Evolutionary conservation across 495 filamentous ascomycete genomes (phyloP), one percentile per base, ranked within the genome.

Genomic region (Pseudevernia furfuracea): DNA sequence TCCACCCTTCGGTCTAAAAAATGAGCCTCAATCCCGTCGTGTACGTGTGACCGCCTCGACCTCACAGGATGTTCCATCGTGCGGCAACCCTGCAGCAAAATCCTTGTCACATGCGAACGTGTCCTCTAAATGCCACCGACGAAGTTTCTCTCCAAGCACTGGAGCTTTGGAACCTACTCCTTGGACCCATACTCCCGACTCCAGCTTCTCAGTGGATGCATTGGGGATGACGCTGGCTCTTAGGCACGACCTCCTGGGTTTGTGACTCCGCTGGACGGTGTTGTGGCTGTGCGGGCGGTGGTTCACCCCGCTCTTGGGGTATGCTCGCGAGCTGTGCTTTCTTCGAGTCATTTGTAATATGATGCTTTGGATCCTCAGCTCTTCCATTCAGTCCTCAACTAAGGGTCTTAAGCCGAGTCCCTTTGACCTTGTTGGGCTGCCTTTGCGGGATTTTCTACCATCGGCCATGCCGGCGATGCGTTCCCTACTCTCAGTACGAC

Each of bases 391-490:
- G 58, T 68, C 62, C 21, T 68, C 62, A 14, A 37, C 58, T 41
- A 60, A 48, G 32, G 62, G 49, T 36, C 28, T 64, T 52, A 68
- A 60, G n/a, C 53, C 39, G 48, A 63, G 39, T 25, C 48, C 44
- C 39, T 65, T 68, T 8, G 53, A 49, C 52, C 67, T 63, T 30
- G 59, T 60, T 44, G 67, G 67, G 63, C 67, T 69, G 46, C 63
- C 67, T 59, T 44, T 58, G 32, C 64, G 44, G 5, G 60, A 66
- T 34, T 59, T 66, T 52, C 44, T 61, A 5, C 67, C 67, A 11
- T 53, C 65, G 9, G 34, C 60, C 67, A 66, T 63, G 9, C 66
- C 62, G n/a, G 49, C 59, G 48, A 69, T 62, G 39, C 61, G 53
- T 36, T 69, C 67, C 38, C 49, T 60, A 7, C 61, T 62, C 34